Base-by-base conservation (phyloP, 768 basidiomycete species). In the Naganishia kalamii region DNA sequence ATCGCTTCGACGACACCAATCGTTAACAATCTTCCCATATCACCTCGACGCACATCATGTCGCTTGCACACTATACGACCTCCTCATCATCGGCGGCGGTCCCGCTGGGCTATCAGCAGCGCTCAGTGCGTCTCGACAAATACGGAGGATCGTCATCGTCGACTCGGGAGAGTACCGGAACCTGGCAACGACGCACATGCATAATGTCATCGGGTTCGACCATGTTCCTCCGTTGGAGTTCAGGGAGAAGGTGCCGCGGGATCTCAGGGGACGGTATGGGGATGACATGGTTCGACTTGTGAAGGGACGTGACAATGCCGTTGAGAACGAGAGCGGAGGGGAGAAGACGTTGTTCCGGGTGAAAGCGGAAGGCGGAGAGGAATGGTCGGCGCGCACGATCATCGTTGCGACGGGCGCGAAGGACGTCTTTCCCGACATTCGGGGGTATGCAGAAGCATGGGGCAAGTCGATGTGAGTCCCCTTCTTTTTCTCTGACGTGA, bases 31-130 rank as follows among this genome's bases (percentile, higher is more conserved):
- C n/a, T n/a, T n/a, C n/a, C n/a, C n/a, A n/a, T n/a, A n/a, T n/a
- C n/a, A n/a, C n/a, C n/a, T n/a, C n/a, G n/a, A n/a, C n/a, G n/a
- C n/a, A 52, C 23, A 52, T 5, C 51, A 32, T n/a, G 6, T n/a
- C 51, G 21, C 51, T 30, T 54, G 12, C 29, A 30, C 32, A 8
- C 47, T 52, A 2, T 60, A n/a, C 35, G 60, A 62, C 60, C 23
- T 48, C 43, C 23, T 62, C 23, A 48, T 62, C 60, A 13, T 62
- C 60, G 60, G 60, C 41, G 40, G 37, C 44, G 60, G 60, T 25
- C 60, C 60, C 15, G n/a, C 60, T 10, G 60, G 60, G 17, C 60
- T 62, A 21, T 46, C 60, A n/a, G 60, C 60, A 6, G 60, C 60
- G 21, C 43, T 47, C 43, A 27, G 37, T 25, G 12, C 29, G 27